phyloP scores from a whole-genome alignment of 2,329 filamentous ascomycete genomes.

The Fusarium udum region DNA sequence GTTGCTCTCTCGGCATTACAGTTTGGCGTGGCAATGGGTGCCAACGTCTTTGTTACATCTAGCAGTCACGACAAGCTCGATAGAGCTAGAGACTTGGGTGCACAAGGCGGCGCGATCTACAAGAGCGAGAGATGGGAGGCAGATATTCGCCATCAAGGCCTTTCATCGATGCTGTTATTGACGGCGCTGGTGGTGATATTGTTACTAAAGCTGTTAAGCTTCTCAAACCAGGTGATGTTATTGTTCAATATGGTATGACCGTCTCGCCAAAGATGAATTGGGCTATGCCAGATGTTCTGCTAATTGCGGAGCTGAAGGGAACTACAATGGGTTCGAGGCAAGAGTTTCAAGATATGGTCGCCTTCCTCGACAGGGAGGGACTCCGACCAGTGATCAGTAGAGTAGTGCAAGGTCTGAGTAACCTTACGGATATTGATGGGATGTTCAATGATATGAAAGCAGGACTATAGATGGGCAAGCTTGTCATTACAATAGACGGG shows the following conservation, averaged over 20 bases:
- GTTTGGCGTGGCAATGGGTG: not conserved
- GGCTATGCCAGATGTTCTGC: not conserved
- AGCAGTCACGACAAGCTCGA: not conserved
- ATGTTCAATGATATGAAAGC: not conserved
- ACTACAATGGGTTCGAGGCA: not conserved
- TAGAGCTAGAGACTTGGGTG: not conserved
- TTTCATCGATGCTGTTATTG: not conserved
- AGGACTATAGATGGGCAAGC: not conserved
- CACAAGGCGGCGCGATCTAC: not conserved
- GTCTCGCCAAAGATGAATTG: not conserved
- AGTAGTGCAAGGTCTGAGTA: not conserved
- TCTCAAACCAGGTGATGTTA: not conserved
- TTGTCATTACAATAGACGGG: not conserved
- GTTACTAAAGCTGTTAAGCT: not conserved
- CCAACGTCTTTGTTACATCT: not conserved
- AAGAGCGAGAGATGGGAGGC: not conserved
- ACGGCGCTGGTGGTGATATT: not conserved
- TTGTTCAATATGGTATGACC: not conserved
- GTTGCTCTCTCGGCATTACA: not conserved
- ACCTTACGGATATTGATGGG: accelerated
- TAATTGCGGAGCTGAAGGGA: not conserved
- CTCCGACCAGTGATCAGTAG: not conserved
- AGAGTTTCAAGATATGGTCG: not conserved
- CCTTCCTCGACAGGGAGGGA: not conserved
- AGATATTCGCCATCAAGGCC: not conserved